A percentile compares a stretch with the other conserved stretches of the same genome.
Evolutionary conservation across 495 filamentous ascomycete species (phyloP).

Genomic region (Tuber umbilicatum): DNA sequence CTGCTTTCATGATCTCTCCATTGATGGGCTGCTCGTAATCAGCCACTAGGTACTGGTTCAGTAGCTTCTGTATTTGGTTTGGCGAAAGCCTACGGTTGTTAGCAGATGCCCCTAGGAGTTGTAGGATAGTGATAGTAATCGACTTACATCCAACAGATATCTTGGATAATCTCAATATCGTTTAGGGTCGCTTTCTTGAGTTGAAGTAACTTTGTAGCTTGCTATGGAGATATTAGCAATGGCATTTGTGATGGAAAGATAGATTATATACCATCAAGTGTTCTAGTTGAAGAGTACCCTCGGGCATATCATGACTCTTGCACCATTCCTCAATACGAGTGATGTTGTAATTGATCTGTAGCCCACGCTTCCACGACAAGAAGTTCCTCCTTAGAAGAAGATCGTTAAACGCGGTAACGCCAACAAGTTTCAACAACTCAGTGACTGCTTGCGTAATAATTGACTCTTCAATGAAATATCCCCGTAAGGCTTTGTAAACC

Average conservation of each 20-base stretch:
- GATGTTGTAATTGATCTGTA: conserved; percentile 99
- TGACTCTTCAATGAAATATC: conserved; percentile 89
- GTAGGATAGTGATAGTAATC: background rate
- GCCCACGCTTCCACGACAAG: conserved; percentile 96
- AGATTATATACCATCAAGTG: conserved; percentile 74
- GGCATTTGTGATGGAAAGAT: conserved; percentile 23
- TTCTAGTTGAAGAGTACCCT: conserved; percentile 94
- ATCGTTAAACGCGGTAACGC: conserved; percentile 98
- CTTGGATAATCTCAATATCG: conserved; percentile 99
- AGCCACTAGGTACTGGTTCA: conserved; percentile 97
- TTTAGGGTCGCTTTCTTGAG: conserved; percentile 98
- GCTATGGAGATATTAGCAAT: conserved; percentile 51
- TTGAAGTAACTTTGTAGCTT: conserved; percentile 97
- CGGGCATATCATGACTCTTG: conserved; percentile 99
- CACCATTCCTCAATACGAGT: conserved; percentile 99
- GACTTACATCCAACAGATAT: conserved; percentile 98
- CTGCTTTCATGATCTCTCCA: conserved; percentile 99
- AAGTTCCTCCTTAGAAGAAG: conserved; percentile 96
- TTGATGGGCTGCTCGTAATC: conserved; percentile 99
- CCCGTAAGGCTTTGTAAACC: conserved; percentile 96
- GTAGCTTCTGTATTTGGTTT: conserved; percentile 96
- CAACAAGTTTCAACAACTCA: conserved; percentile 86
- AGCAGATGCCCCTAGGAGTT: conserved; percentile 6
- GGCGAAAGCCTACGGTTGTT: conserved; percentile 67
- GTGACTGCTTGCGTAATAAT: conserved; percentile 94